Percentiles rank a stretch among this genome's conserved stretches.
phyloP scores from a whole-genome alignment of 2,329 filamentous ascomycete species.

The Pseudopyrenochaeta lycopersici region DNA sequence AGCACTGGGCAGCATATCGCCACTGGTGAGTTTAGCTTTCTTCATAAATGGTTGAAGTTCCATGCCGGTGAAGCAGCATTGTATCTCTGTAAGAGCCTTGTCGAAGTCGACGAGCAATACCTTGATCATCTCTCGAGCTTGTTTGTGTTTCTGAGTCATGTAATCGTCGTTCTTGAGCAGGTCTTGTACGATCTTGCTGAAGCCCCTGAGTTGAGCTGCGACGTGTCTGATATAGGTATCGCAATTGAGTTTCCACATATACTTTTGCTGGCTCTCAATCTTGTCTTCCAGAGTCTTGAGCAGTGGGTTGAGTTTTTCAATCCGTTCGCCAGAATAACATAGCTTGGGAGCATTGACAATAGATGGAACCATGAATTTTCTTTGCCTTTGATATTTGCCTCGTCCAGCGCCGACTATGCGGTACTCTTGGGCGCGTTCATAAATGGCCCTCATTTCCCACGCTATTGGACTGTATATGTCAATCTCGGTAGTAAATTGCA shows the following conservation, averaged over 20 bases:
- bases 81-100: not conserved
- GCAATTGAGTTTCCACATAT: constrained; percentile 5
- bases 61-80: not conserved
- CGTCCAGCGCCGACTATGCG: not conserved
- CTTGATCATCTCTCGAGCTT: constrained; percentile 2
- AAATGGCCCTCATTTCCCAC: constrained; percentile 10
- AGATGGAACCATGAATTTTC: not conserved
- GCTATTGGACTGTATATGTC: constrained; percentile 16
- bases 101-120: constrained; percentile 6
- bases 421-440: not conserved
- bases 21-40: not conserved
- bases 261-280: not conserved
- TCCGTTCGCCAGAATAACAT: not conserved
- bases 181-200: constrained; percentile 1
- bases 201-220: not conserved
- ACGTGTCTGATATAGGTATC: constrained; percentile 1
- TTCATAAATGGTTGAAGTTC: not conserved
- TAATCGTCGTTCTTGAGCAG: constrained; percentile 7
- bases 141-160: constrained; percentile 3
- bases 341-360: not conserved
- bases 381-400: constrained; percentile 5
- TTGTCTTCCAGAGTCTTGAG: not conserved
- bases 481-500: constrained; percentile 14
- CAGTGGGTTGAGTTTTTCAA: not conserved
- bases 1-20: not conserved